Evolutionary conservation across 1,139 yeast genomes (phyloP), one percentile per base, ranked within the genome.

Genomic region (Yamadazyma songkhlaensis): DNA sequence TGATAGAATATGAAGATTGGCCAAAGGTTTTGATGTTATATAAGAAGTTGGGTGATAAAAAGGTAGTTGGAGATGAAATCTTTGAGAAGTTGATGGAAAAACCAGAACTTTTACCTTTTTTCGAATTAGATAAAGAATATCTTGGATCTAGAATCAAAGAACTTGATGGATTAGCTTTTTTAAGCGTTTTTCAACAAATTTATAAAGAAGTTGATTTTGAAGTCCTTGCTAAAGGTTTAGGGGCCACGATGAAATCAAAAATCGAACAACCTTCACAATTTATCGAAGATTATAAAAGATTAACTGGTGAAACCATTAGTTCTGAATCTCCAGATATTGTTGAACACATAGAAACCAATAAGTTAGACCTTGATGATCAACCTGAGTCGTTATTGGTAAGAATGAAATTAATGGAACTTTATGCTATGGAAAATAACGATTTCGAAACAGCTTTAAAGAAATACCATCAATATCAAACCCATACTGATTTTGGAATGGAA

Each of bases 401-500:
- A 26, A 43, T 61, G 26, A 52, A 54, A 32, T 30, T 65, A 2
- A 42, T 75, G 17, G 69, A 69, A 41, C 45, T 57, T 5, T 57
- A 60, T 34, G 81, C 79, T 1, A 57, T 68, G 43, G 48, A 60
- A 42, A 45, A 46, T n/a, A 47, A 55, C 38, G 54, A 65, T 37
- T 48, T 63, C 9, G 59, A 60, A 3, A 40, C 39, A 8, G 57
- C 65, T 2, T 51, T 66, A 31, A 51, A 53, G 31, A 59, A 57
- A 40, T 69, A 51, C 40, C 70, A 67, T 41, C 46, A 51, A 11
- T 70, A 70, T 47, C 74, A 65, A 43, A 49, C 62, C 4, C 66
- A 61, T 31, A 61, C 55, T 14, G 56, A 60, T 36, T 58, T 53
- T 41, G 73, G 72, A 2, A 42, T 65, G 20, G 72, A 67, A 11